Percentiles rank a stretch among this genome's conserved stretches.
Conservation (phyloP, 78 protist species). For the Protostelium mycophagum region DNA sequence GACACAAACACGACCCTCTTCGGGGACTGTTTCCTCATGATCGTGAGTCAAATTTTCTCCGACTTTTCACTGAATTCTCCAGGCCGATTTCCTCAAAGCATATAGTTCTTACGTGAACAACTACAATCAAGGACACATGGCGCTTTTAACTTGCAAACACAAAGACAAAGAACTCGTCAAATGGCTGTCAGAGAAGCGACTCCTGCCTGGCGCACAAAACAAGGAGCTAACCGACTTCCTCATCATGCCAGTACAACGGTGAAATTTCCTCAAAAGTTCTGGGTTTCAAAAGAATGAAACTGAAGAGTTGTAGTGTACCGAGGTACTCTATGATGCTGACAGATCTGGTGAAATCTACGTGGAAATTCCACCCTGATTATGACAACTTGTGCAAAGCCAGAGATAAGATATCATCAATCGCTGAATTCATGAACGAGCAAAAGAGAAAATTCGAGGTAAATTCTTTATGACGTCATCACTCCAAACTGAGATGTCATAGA, state of each 20-base stretch:
- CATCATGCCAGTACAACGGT: slow-evolving; percentile 59
- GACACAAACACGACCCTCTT: neutral
- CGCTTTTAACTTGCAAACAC: slow-evolving; percentile 13
- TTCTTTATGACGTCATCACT: too few relatives aligned
- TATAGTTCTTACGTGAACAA: slow-evolving; percentile 40
- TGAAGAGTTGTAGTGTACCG: slow-evolving; percentile 26
- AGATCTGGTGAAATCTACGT: slow-evolving; percentile 47
- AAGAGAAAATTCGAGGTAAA: neutral
- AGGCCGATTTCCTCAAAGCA: slow-evolving; percentile 34
- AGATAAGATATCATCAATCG: slow-evolving; percentile 34
- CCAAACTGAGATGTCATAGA: too few relatives aligned
- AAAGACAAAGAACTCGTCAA: slow-evolving; percentile 9
- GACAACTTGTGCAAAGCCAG: slow-evolving; percentile 20
- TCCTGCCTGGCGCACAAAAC: neutral
- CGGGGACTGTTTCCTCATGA: neutral
- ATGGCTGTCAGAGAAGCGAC: slow-evolving; percentile 1
- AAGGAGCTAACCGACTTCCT: slow-evolving; percentile 27
- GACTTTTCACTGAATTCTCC: neutral
- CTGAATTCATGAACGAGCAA: slow-evolving; percentile 25
- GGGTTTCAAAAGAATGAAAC: neutral
- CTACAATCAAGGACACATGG: slow-evolving; percentile 19
- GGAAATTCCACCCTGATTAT: slow-evolving; percentile 58
- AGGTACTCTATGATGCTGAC: slow-evolving; percentile 29
- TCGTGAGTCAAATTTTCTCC: neutral
- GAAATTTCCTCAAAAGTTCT: too few relatives aligned